Conservation (phyloP, 2,329 filamentous ascomycete genomes). For the Aspergillus eucalypticola region DNA sequence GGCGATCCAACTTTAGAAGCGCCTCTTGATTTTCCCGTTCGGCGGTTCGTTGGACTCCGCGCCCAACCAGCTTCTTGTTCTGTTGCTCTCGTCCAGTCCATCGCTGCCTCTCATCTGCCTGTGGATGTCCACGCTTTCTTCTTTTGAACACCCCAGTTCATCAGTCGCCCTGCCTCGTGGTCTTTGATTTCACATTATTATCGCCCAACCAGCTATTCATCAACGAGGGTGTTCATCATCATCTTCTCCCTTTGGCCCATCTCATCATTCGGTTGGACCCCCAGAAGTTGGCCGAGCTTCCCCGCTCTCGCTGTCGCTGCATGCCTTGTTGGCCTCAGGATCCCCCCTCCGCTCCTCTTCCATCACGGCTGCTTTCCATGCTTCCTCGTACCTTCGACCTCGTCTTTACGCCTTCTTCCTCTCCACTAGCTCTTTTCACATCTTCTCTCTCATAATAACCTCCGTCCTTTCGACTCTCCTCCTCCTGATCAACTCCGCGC, state of each 20-base stretch:
- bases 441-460: background rate
- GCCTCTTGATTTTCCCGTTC: constrained; percentile 11
- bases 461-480: background rate
- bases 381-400: background rate
- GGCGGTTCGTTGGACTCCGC: constrained; percentile 9
- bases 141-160: too few species aligned
- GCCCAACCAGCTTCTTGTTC: constrained; percentile 9
- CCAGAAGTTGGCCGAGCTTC: constrained; percentile 16
- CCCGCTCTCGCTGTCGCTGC: constrained; percentile 14
- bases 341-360: background rate
- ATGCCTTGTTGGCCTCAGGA: constrained; percentile 14
- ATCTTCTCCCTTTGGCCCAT: background rate
- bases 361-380: background rate
- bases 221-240: background rate
- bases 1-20: constrained; percentile 18
- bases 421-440: background rate
- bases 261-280: background rate
- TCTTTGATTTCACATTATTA: background rate
- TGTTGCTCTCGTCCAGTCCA: background rate
- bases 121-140: background rate
- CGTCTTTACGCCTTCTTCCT: background rate
- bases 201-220: background rate
- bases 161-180: background rate
- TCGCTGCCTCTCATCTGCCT: background rate
- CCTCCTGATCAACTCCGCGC: background rate